These are phyloP conservation scores for Naganishia sp. DNA, from an alignment of 1,284 basidiomycete species.

Conservation along the genomic window DNA sequence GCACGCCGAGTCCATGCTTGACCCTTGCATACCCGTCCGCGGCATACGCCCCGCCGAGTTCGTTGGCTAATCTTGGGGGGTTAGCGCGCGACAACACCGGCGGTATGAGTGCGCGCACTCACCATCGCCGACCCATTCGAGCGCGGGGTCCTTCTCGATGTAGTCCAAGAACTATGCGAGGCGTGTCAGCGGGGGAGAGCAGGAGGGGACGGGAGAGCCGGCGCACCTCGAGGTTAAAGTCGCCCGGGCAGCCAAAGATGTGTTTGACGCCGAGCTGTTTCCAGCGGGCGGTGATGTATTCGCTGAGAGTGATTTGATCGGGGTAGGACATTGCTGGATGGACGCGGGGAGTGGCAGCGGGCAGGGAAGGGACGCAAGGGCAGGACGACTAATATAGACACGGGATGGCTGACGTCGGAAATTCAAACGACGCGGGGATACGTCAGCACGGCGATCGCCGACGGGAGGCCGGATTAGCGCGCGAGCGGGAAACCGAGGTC, in stretches of 20 bases:
- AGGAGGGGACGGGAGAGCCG: too few relatives aligned
- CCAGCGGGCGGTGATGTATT: conserved; percentile 67
- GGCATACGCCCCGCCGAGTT: conserved; percentile 85
- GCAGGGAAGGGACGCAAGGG: neutral
- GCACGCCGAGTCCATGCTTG: conserved; percentile 71
- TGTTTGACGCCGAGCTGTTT: conserved; percentile 58
- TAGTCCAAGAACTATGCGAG: conserved; percentile 60
- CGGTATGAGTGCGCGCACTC: conserved; percentile 20
- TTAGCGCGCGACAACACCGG: neutral
- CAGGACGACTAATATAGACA: neutral
- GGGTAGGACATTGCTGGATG: conserved; percentile 16
- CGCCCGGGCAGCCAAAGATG: conserved; percentile 83
- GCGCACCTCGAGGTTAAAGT: conserved; percentile 64
- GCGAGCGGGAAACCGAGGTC: too few relatives aligned
- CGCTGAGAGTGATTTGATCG: conserved; percentile 25
- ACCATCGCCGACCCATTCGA: conserved; percentile 91
- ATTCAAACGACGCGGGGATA: too few relatives aligned
- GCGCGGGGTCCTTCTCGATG: conserved; percentile 73
- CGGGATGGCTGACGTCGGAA: neutral
- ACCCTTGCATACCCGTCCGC: conserved; percentile 91
- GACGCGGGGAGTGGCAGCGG: neutral
- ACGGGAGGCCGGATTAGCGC: too few relatives aligned
- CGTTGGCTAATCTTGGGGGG: conserved; percentile 62
- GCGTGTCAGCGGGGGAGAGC: neutral
- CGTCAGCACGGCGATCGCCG: too few relatives aligned